Conservation (phyloP, 768 basidiomycete genomes). For the Lentinula boryana region DNA sequence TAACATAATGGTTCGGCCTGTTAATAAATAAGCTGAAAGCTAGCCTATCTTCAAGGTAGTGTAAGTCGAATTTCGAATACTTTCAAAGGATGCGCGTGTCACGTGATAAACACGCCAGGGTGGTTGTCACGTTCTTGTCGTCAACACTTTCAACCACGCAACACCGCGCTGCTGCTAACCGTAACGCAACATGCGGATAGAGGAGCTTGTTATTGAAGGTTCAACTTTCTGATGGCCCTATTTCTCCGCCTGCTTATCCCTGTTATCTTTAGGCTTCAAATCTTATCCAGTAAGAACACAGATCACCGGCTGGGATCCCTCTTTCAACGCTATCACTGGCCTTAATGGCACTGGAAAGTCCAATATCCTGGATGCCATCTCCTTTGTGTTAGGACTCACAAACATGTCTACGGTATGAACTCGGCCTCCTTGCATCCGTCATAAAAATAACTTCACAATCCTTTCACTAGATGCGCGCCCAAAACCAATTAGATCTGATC, state of each 20-base stretch:
- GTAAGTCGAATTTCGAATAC: no score
- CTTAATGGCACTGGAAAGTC: conserved; percentile 96
- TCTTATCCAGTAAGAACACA: conserved; percentile 95
- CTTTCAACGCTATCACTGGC: conserved; percentile 98
- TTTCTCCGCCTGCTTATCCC: not conserved
- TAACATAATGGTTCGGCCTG: no score
- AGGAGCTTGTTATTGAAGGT: conserved; percentile 94
- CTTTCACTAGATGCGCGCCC: conserved; percentile 72
- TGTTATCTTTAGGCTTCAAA: conserved; percentile 65
- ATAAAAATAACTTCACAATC: conserved; percentile 3
- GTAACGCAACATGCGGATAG: conserved; percentile 67
- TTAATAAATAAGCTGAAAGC: no score
- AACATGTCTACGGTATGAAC: conserved; percentile 83
- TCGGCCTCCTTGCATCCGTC: not conserved
- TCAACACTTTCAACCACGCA: no score
- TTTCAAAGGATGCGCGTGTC: no score
- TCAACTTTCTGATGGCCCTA: not conserved
- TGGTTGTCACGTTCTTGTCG: no score
- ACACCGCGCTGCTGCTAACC: not conserved
- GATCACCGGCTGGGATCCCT: conserved; percentile 95
- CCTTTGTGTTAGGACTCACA: conserved; percentile 96
- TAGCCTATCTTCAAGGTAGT: no score
- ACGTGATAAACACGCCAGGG: no score
- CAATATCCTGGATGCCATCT: conserved; percentile 98
- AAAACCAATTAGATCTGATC: conserved; percentile 95